These are phyloP conservation scores for Macrolepiota albuminosa DNA, from an alignment of 768 basidiomycete species.

Conservation along the genomic window DNA sequence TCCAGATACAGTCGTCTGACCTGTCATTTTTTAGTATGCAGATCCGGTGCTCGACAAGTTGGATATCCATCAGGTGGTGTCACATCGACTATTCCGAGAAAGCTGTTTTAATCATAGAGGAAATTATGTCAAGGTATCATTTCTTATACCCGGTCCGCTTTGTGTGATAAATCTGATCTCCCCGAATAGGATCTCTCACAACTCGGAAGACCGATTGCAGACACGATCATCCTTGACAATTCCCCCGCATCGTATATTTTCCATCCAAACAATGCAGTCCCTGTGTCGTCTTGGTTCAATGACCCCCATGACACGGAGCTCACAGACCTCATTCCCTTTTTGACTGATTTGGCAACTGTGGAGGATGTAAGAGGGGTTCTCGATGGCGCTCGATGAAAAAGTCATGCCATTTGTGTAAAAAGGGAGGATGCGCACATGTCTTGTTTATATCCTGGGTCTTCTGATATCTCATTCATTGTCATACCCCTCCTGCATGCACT, in stretches of 20 bases:
- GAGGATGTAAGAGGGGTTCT: constrained; percentile 91
- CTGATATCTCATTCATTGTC: constrained; percentile 10
- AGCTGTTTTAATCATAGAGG: constrained; percentile 99
- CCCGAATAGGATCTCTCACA: constrained; percentile 87
- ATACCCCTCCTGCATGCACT: constrained; percentile 8
- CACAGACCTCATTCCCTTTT: constrained; percentile 92
- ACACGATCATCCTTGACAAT: constrained; percentile 98
- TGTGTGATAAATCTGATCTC: not conserved
- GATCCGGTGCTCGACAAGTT: constrained; percentile 98
- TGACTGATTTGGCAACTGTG: constrained; percentile 79
- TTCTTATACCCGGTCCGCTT: not conserved
- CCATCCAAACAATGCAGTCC: constrained; percentile 98
- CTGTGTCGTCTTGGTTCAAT: constrained; percentile 99
- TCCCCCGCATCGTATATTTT: constrained; percentile 99
- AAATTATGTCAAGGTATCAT: constrained; percentile 91
- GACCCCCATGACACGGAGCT: constrained; percentile 98
- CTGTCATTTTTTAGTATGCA: constrained; percentile 64
- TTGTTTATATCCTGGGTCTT: constrained; percentile 12
- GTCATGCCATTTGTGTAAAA: not conserved
- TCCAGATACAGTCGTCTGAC: constrained; percentile 5
- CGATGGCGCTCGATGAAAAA: constrained; percentile 71
- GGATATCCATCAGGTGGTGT: constrained; percentile 86
- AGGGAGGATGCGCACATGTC: constrained; percentile 12
- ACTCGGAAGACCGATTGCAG: constrained; percentile 87
- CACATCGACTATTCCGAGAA: constrained; percentile 94